Evolutionary conservation across 139 green algal species (phyloP).

Genomic region (Mesotaenium endlicherianum): DNA sequence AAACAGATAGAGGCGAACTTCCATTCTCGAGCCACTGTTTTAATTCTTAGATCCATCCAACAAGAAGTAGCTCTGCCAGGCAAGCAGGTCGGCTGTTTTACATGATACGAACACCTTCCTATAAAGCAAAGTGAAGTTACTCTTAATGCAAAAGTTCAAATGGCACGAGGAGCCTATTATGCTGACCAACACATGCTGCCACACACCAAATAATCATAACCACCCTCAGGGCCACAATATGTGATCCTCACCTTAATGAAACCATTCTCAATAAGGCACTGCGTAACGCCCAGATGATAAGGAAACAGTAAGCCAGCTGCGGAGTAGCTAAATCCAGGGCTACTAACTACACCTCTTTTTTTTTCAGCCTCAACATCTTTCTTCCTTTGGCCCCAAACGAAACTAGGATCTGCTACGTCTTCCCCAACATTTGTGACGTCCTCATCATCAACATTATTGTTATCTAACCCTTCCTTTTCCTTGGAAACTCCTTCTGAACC

Average conservation of each 20-base stretch:
- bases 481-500: neutral
- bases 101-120: too few species aligned
- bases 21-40: too few species aligned
- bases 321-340: slow-evolving; percentile 36
- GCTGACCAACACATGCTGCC: too few species aligned
- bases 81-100: too few species aligned
- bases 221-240: neutral
- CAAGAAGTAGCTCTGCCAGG: too few species aligned
- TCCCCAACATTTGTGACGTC: neutral
- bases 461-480: neutral
- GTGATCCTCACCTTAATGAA: slow-evolving; percentile 56
- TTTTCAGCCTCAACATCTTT: slow-evolving; percentile 28
- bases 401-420: slow-evolving; percentile 20
- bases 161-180: too few species aligned
- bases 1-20: too few species aligned
- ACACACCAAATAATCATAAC: neutral
- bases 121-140: too few species aligned
- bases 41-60: too few species aligned
- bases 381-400: slow-evolving; percentile 11
- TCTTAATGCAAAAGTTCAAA: too few species aligned
- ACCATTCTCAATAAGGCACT: slow-evolving; percentile 52
- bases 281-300: slow-evolving; percentile 66
- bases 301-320: slow-evolving; percentile 60
- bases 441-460: neutral
- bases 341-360: neutral